These are phyloP conservation scores for Pascua guehoae DNA, from an alignment of 1,284 basidiomycete species.

Conservation along the genomic window DNA sequence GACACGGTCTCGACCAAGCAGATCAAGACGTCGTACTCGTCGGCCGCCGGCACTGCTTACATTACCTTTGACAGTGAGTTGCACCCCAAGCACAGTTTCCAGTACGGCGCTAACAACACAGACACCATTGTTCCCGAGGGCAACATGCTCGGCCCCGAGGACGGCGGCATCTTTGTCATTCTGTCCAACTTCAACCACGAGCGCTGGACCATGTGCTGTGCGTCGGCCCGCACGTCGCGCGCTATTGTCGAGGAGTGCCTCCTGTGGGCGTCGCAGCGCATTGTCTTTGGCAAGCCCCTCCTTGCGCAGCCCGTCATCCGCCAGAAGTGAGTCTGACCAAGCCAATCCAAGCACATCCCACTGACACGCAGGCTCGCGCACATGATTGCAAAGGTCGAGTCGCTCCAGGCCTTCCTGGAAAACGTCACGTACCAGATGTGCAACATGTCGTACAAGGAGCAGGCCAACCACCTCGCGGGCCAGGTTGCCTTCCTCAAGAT, in stretches of 20 bases:
- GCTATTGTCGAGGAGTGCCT: slow-evolving; percentile 49
- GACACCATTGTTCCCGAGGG: slow-evolving; percentile 61
- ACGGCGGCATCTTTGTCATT: slow-evolving; percentile 77
- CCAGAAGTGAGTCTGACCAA: slow-evolving; percentile 58
- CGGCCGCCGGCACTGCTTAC: slow-evolving; percentile 76
- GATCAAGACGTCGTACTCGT: slow-evolving; percentile 81
- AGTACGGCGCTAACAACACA: slow-evolving; percentile 6
- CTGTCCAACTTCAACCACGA: slow-evolving; percentile 50
- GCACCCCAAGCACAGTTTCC: too few relatives aligned
- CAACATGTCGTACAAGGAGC: slow-evolving; percentile 68
- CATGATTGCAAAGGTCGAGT: slow-evolving; percentile 81
- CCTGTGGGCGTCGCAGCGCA: slow-evolving; percentile 69
- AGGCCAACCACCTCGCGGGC: slow-evolving; percentile 53
- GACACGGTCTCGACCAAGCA: slow-evolving; percentile 78
- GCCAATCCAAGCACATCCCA: slow-evolving; percentile 74
- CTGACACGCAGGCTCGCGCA: slow-evolving; percentile 75
- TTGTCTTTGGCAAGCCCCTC: slow-evolving; percentile 80
- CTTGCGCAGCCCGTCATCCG: slow-evolving; percentile 79
- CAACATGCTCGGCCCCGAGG: slow-evolving; percentile 80
- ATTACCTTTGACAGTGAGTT: slow-evolving; percentile 66
- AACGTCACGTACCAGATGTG: slow-evolving; percentile 88
- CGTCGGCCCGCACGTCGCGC: slow-evolving; percentile 41
- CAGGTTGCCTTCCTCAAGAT: slow-evolving; percentile 57
- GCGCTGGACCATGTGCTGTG: slow-evolving; percentile 50
- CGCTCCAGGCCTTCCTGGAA: slow-evolving; percentile 84